Percentiles rank a stretch among this genome's conserved stretches.
Evolutionary conservation across 306 rosid genomes (phyloP).

Genomic region (Amphicarpaea edgeworthii): DNA sequence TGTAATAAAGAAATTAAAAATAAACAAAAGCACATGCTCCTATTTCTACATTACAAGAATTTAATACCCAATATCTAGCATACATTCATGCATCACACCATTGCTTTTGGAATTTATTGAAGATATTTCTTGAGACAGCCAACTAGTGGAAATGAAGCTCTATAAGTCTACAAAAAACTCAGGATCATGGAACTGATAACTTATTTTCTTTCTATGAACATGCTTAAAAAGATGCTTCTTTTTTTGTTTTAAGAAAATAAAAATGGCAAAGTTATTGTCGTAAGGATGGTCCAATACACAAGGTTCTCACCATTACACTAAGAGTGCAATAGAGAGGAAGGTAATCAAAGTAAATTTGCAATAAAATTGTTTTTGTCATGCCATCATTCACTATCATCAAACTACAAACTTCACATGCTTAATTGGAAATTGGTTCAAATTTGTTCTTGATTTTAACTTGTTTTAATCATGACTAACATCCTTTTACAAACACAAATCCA

Average conservation of each 20-base stretch:
- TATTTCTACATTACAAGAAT: slow-evolving; percentile 10
- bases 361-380: too few relatives aligned
- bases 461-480: too few relatives aligned
- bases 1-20: not conserved
- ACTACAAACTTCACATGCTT: too few relatives aligned
- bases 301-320: slow-evolving; percentile 16
- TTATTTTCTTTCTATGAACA: not conserved
- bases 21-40: not conserved
- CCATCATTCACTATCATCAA: too few relatives aligned
- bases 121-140: slow-evolving; percentile 21
- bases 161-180: slow-evolving; percentile 4
- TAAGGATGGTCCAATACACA: not conserved
- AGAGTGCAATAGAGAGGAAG: too few relatives aligned
- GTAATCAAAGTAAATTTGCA: too few relatives aligned
- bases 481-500: too few relatives aligned
- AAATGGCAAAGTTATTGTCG: slow-evolving; percentile 3
- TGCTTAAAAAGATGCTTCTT: not conserved
- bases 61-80: not conserved
- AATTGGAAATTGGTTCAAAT: too few relatives aligned
- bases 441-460: too few relatives aligned
- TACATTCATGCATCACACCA: not conserved
- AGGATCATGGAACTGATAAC: slow-evolving; percentile 9
- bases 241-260: not conserved
- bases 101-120: not conserved
- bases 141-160: slow-evolving; percentile 21